Percentiles rank a stretch among this genome's conserved stretches.
Conservation (phyloP, 2,329 filamentous ascomycete genomes). For the Diplocarpon mali region DNA sequence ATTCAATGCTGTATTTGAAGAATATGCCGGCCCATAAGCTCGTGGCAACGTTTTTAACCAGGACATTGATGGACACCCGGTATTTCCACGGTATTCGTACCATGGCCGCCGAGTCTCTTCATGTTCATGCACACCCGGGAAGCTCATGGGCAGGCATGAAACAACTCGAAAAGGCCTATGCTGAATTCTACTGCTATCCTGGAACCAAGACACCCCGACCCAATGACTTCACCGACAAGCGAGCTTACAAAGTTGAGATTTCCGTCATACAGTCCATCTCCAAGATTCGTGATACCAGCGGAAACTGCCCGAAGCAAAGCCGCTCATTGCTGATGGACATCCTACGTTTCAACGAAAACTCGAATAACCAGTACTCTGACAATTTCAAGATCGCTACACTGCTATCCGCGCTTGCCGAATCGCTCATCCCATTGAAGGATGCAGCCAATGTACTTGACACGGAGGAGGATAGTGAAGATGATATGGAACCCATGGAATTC, state of each 20-base stretch:
- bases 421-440: slow-evolving; percentile 39
- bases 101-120: slow-evolving; percentile 70
- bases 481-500: slow-evolving; percentile 32
- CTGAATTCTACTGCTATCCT: slow-evolving; percentile 76
- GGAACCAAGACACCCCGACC: slow-evolving; percentile 69
- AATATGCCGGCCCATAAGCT: slow-evolving; percentile 60
- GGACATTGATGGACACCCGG: slow-evolving; percentile 80
- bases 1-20: slow-evolving; percentile 65
- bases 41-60: slow-evolving; percentile 77
- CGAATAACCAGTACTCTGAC: slow-evolving; percentile 79
- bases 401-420: slow-evolving; percentile 51
- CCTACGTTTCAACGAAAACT: slow-evolving; percentile 88
- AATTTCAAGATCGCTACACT: slow-evolving; percentile 78
- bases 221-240: slow-evolving; percentile 85
- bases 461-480: slow-evolving; percentile 32
- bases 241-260: slow-evolving; percentile 73
- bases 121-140: slow-evolving; percentile 62
- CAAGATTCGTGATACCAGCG: slow-evolving; percentile 60
- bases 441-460: slow-evolving; percentile 30
- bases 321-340: slow-evolving; percentile 82
- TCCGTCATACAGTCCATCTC: slow-evolving; percentile 75
- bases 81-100: slow-evolving; percentile 91
- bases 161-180: slow-evolving; percentile 78
- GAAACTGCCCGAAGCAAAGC: slow-evolving; percentile 67
- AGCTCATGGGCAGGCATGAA: slow-evolving; percentile 67